These are phyloP conservation scores for Cichorium intybus DNA, from an alignment of 140 eudicot species.

Conservation along the genomic window DNA sequence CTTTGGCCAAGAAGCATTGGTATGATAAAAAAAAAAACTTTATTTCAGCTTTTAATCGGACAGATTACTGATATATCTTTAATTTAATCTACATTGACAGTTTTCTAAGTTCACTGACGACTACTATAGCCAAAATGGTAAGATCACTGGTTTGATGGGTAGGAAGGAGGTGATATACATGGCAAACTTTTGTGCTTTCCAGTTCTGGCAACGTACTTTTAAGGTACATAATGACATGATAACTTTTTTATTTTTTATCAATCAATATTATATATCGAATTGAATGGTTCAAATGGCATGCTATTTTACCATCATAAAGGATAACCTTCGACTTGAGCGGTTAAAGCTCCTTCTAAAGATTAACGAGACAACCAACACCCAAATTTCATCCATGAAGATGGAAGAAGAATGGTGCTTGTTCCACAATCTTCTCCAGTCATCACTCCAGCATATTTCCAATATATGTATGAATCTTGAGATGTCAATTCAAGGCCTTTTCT, in stretches of 20 bases:
- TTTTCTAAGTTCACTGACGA: conserved; percentile 44
- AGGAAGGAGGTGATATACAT: conserved; percentile 67
- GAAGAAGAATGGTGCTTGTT: conserved; percentile 90
- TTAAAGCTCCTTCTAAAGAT: conserved; percentile 41
- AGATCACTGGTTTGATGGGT: conserved; percentile 55
- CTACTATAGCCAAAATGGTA: conserved; percentile 50
- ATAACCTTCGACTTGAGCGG: conserved; percentile 56
- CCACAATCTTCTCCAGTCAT: conserved; percentile 75
- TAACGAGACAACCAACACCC: conserved; percentile 32
- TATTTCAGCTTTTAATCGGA: background rate
- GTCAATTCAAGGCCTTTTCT: conserved; percentile 3
- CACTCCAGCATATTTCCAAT: conserved; percentile 64
- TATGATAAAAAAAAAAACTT: conserved; percentile 3
- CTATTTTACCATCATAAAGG: conserved; percentile 43
- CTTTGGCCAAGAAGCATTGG: conserved; percentile 75
- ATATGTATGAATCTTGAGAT: conserved; percentile 55
- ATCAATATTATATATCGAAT: background rate
- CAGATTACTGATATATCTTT: background rate
- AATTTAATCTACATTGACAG: conserved; percentile 32
- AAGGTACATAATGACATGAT: conserved; percentile 44
- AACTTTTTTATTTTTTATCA: background rate
- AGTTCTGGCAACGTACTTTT: conserved; percentile 77
- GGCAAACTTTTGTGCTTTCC: conserved; percentile 75
- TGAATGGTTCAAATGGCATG: conserved; percentile 10
- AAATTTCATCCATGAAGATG: conserved; percentile 24